Percentiles rank a stretch among this genome's conserved stretches.
These are phyloP conservation scores for Clavulina sp. DNA, from an alignment of 768 basidiomycete genomes.

Conservation along the genomic window DNA sequence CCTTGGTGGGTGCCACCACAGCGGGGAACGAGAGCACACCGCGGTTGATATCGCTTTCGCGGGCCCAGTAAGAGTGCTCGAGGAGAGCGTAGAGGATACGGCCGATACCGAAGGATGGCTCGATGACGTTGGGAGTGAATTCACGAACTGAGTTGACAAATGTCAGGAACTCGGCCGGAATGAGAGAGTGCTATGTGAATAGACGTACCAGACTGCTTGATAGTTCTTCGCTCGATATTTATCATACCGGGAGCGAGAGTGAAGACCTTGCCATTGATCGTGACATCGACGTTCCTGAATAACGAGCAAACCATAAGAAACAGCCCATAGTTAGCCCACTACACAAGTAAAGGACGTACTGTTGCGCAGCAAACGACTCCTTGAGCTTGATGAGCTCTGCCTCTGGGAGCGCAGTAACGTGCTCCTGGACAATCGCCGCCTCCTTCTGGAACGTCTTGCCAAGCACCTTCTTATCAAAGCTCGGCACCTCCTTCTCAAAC, in stretches of 20 bases:
- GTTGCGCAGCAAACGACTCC: slow-evolving; percentile 59
- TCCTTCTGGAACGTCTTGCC: slow-evolving; percentile 84
- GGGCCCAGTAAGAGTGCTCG: slow-evolving; percentile 91
- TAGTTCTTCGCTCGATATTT: slow-evolving; percentile 63
- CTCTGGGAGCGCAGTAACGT: slow-evolving; percentile 51
- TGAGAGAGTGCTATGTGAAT: slow-evolving; percentile 1
- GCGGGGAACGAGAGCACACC: slow-evolving; percentile 82
- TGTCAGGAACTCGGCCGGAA: slow-evolving; percentile 13
- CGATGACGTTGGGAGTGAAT: slow-evolving; percentile 94
- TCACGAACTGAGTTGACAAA: slow-evolving; percentile 51
- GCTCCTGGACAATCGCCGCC: slow-evolving; percentile 43
- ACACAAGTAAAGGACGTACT: slow-evolving; percentile 14
- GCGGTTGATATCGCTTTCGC: slow-evolving; percentile 81
- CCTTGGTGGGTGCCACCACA: slow-evolving; percentile 86
- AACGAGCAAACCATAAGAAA: background rate
- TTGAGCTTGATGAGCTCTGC: slow-evolving; percentile 45
- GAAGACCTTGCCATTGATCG: slow-evolving; percentile 47
- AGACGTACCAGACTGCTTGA: slow-evolving; percentile 59
- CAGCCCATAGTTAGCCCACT: slow-evolving; percentile 2
- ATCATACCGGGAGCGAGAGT: slow-evolving; percentile 54
- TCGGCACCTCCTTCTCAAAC: slow-evolving; percentile 58
- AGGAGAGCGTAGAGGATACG: slow-evolving; percentile 87
- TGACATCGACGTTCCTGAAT: slow-evolving; percentile 36
- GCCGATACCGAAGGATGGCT: slow-evolving; percentile 94
- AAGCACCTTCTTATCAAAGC: slow-evolving; percentile 73